Base-by-base conservation (phyloP, 768 basidiomycete genomes). In the Podaxis sp. region DNA sequence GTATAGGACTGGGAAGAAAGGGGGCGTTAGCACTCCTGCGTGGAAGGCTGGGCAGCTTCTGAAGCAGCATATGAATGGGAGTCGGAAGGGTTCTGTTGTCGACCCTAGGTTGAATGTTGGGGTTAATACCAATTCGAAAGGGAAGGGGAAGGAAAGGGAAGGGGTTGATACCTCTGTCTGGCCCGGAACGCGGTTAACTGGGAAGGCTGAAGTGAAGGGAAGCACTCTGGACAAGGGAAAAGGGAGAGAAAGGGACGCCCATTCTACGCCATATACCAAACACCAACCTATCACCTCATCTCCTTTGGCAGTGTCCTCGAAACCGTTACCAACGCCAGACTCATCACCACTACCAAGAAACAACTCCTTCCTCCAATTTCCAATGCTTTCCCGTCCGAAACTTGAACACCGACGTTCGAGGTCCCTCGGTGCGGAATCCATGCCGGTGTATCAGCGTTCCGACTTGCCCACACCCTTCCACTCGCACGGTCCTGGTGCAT, bases 61-160 rank as follows among this genome's bases (percentile, higher is more conserved):
- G 42, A 60, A 47, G 40, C 50, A 60, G 28, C 59, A 61, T 28
- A 18, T 25, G 18, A 42, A 18, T 36, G 52, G 23, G 5, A 38
- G 11, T 25, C 36, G 44, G 28, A 55, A 61, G 52, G 25, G 2
- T 9, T n/a, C 59, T 18, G 36, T 38, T 1, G 23, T 46, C 10
- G 28, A 14, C 2, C 11, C 46, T n/a, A 38, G 40, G 27, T 27
- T 25, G 37, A 21, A 21, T 1, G 58, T 23, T 14, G 25, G 6
- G 9, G 36, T 50, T 37, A 32, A n/a, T 28, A 2, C 37, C 10
- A 38, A 16, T 2, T 54, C 28, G 36, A 63, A 59, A 40, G 64
- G 62, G 35, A 63, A 63, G 40, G 64, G 50, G 57, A 55, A 70
- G 66, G 64, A 69, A 62, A 64, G 52, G 38, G 64, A 36, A 11